These are phyloP conservation scores for Ophioceras dolichostomum DNA, from an alignment of 2,329 filamentous ascomycete species.

Conservation along the genomic window DNA sequence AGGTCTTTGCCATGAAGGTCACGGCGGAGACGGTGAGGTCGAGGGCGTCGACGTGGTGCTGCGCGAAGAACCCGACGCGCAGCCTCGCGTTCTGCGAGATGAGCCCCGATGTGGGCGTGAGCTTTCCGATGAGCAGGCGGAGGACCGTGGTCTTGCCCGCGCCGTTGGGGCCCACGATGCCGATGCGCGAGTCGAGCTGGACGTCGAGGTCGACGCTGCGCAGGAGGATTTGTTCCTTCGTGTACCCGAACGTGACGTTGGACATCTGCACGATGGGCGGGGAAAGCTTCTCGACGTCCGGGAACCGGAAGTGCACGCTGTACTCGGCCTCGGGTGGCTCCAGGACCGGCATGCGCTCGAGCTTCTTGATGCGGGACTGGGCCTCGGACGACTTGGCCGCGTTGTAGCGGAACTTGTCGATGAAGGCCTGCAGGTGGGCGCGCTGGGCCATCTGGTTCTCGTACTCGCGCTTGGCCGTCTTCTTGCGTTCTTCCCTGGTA, in stretches of 20 bases:
- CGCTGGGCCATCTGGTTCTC: constrained; percentile 95
- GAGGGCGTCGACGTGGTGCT: constrained; percentile 94
- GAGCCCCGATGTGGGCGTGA: constrained; percentile 63
- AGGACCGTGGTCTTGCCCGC: constrained; percentile 97
- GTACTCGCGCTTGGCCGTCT: constrained; percentile 93
- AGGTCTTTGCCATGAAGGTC: constrained; percentile 88
- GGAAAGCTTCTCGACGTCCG: constrained; percentile 93
- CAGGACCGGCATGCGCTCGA: constrained; percentile 91
- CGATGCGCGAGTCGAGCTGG: constrained; percentile 93
- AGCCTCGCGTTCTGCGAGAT: constrained; percentile 84
- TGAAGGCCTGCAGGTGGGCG: constrained; percentile 91
- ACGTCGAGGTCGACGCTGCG: constrained; percentile 88
- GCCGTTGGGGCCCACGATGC: constrained; percentile 98
- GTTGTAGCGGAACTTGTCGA: constrained; percentile 99
- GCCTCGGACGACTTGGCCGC: constrained; percentile 97
- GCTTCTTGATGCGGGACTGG: constrained; percentile 96
- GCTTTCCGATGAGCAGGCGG: constrained; percentile 86
- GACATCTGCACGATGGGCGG: constrained; percentile 98
- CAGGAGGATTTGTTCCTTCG: constrained; percentile 64
- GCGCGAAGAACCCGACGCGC: constrained; percentile 91
- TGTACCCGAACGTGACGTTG: constrained; percentile 83
- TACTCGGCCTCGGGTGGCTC: constrained; percentile 89
- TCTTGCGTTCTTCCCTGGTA: constrained; percentile 91
- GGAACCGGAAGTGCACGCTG: constrained; percentile 93
- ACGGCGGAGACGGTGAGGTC: constrained; percentile 84